Conservation (phyloP, 163 green algal genomes). For the Scenedesmus sp. region DNA sequence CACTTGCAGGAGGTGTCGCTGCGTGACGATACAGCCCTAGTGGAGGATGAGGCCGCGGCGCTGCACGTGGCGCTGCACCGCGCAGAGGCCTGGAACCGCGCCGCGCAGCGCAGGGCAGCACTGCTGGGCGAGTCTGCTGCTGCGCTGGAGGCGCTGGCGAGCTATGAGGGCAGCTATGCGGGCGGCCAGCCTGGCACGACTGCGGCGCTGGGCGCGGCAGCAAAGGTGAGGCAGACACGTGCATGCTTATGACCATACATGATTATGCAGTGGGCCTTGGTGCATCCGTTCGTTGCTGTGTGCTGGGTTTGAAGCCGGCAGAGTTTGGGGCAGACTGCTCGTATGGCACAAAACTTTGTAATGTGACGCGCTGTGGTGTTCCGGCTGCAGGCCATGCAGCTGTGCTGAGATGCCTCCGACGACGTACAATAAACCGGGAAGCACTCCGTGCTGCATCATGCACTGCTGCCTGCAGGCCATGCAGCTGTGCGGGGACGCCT, state of each 20-base stretch:
- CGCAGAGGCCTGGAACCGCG: slow-evolving; percentile 11
- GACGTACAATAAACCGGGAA: too few relatives aligned
- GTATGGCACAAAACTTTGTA: too few relatives aligned
- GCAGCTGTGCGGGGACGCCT: neutral
- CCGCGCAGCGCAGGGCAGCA: neutral
- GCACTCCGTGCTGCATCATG: neutral
- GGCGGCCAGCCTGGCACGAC: neutral
- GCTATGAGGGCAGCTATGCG: slow-evolving; percentile 45
- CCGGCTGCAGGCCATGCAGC: too few relatives aligned
- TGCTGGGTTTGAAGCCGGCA: neutral
- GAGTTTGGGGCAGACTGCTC: neutral
- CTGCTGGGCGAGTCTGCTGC: slow-evolving; percentile 6
- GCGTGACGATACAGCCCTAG: slow-evolving; percentile 39
- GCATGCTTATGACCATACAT: neutral
- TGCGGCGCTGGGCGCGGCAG: neutral
- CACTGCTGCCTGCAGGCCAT: neutral
- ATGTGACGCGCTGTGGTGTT: too few relatives aligned
- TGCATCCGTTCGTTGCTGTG: neutral
- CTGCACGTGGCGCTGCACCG: slow-evolving; percentile 27
- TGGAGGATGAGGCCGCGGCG: slow-evolving; percentile 39
- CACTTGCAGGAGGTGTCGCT: slow-evolving; percentile 41
- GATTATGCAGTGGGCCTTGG: neutral
- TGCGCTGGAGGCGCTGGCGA: slow-evolving; percentile 32
- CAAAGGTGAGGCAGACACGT: neutral
- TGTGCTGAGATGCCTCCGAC: too few relatives aligned